Base-by-base conservation (phyloP, 208 protist species). In the Leishmania turanica region DNA sequence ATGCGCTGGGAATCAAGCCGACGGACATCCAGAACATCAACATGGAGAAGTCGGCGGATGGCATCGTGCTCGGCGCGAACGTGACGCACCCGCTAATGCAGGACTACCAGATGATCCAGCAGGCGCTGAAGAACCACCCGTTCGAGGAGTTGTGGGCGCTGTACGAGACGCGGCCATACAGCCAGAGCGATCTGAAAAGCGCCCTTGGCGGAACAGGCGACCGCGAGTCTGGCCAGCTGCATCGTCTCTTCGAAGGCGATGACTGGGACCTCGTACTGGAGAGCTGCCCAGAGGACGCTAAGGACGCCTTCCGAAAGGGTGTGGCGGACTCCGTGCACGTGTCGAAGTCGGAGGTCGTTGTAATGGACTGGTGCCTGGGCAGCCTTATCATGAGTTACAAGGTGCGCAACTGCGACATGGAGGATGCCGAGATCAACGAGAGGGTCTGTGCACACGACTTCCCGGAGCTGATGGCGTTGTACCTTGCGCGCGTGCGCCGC, bases 211-310 rank as follows among this genome's bases (percentile, higher is more conserved):
- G 76, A 37, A 11, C 45, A 1, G 79, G 87, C 78, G 79, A 88
- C 8, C 80, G 82, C 58, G 87, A 82, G 81, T 85, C 87, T 34
- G 77, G 79, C 54, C 62, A 75, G 66, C 81, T 91, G 21, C 73
- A 88, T 75, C 82, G 87, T 79, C 74, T 49, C 60, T 93, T 94
- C 75, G 79, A 87, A 47, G 90, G 89, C 56, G 84, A 93, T 37
- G 90, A 86, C 77, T 95, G 89, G 92, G 89, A 87, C 80, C 37
- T 84, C 54, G 78, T 92, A 13, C 62, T 93, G 34, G 87, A 85
- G 15, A 64, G 54, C 37, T 80, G 69, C 54, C 80, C 31, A 6
- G 80, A 77, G 71, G 87, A 85, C n/a, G 79, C 81, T 47, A 69
- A 82, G 49, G 83, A 68, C 51, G 85, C 89, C 56, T 88, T 90